phyloP scores from a whole-genome alignment of 106 monocot species.

The Acorus calamus region DNA sequence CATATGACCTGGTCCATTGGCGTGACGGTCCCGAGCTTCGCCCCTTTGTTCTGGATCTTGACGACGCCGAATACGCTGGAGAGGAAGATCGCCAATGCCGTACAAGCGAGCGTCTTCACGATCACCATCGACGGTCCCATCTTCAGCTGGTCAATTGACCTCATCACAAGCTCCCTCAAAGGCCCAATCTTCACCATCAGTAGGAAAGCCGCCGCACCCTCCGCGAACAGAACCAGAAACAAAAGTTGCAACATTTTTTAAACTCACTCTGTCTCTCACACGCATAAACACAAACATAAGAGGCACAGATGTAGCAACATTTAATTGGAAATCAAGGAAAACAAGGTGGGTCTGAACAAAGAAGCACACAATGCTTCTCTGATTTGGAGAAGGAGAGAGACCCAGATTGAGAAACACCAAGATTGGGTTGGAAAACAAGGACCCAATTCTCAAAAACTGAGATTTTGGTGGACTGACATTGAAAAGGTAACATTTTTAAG shows the following conservation, averaged over 20 bases:
- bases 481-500: no score
- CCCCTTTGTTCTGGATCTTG: constrained; percentile 76
- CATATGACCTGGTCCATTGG: constrained; percentile 93
- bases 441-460: no score
- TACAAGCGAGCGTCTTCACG: constrained; percentile 83
- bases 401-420: no score
- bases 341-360: no score
- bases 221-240: constrained; percentile 73
- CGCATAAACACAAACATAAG: no score
- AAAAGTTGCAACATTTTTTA: constrained; percentile 69
- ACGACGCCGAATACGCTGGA: constrained; percentile 69
- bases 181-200: constrained; percentile 88
- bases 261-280: no score
- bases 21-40: constrained; percentile 84
- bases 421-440: no score
- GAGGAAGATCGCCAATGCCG: constrained; percentile 55
- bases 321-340: no score
- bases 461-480: no score
- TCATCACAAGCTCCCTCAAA: constrained; percentile 71
- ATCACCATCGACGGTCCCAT: constrained; percentile 79
- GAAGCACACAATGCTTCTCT: no score
- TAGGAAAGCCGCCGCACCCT: constrained; percentile 74
- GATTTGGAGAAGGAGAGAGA: no score
- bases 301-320: no score
- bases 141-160: constrained; percentile 67